Evolutionary conservation across 1,284 basidiomycete species (phyloP), one percentile per base, ranked within the genome.

Genomic region (Malassezia brasiliensis): DNA sequence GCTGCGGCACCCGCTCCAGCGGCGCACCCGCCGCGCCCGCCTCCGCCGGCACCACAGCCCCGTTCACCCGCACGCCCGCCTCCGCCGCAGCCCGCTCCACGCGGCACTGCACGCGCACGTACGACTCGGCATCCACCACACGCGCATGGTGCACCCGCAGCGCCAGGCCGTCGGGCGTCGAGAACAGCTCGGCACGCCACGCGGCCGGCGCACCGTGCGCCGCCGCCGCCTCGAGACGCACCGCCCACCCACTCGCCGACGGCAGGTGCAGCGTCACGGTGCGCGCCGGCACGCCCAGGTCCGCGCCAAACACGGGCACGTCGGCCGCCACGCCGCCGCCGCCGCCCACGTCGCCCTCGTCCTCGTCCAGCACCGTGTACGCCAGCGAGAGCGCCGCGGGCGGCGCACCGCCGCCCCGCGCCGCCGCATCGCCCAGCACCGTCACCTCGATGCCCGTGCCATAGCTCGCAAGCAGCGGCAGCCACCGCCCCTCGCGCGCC

Each of bases 181-280:
- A 10, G 14, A 7, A 8, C 15, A 15, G 15, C 7, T 17, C 6
- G 15, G 36, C 36, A 8, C 36, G 36, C 36, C 36, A 37, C 36
- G 14, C 15, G n/a, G 36, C 15, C 15, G 15, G 14, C 15, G 15
- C 2, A 2, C n/a, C n/a, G 36, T 57, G 63, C 8, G 85, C 25
- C 81, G 44, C 85, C 54, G 82, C 47, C 81, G 81, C 53, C 82
- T 56, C 59, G 31, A 81, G 78, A 64, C 86, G 87, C 0, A 93
- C 83, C 67, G 96, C 90, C 93, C 93, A 98, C 8, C 89, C 88
- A 63, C 90, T 83, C 4, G 79, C 76, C 1, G 83, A 80, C 2
- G 88, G 86, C 17, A 98, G 76, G 5, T 83, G 77, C 65, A 87
- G 85, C 76, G 94, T 88, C 44, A 94, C 78, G 0, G 85, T 39